Base-by-base conservation (phyloP, 129 eudicot species). In the Ambrosia artemisiifolia region DNA sequence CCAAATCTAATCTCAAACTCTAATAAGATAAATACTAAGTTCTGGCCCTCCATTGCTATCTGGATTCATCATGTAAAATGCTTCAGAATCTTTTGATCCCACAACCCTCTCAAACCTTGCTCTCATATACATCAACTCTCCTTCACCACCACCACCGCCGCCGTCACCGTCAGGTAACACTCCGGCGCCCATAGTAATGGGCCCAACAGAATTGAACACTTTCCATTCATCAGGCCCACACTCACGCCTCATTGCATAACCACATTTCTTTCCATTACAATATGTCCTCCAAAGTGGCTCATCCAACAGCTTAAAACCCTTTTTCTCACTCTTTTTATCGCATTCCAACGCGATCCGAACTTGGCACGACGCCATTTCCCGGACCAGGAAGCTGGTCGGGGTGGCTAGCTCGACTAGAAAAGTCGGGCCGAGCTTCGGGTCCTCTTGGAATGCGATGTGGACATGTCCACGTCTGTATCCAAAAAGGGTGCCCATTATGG, bases 31-130 rank as follows among this genome's bases (percentile, higher is more conserved):
- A 62, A 88, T 82, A 81, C 97, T 91, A 8, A 91, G 88, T 55
- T 91, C 95, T 35, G 97, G 97, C 3, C 95, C 92, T 64, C 90
- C 95, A 82, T 88, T 74, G 49, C 95, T 81, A 75, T 91, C 96
- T 30, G 97, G 97, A 70, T 88, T 91, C 90, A 91, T 86, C 97
- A 91, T 91, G 64, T 91, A 91, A 68, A 86, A 91, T 62, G 97
- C 92, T 74, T 91, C 97, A 42, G 92, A 85, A 72, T 91, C 96
- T 83, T 79, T 91, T 12, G 86, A 79, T 36, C 97, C 97, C 33
- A 82, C 87, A 76, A 91, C 86, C 76, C 97, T 83, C 71, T 91
- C 97, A 78, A 91, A 91, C 71, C 82, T 88, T 20, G 92, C 97
- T 73, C 95, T 75, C 95, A 91, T 91, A 38, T 85, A 91, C 97